A percentile compares a stretch with the other conserved stretches of the same genome.
phyloP scores from a whole-genome alignment of 805 yeast genomes.

The Ogataea paradorogensis region DNA sequence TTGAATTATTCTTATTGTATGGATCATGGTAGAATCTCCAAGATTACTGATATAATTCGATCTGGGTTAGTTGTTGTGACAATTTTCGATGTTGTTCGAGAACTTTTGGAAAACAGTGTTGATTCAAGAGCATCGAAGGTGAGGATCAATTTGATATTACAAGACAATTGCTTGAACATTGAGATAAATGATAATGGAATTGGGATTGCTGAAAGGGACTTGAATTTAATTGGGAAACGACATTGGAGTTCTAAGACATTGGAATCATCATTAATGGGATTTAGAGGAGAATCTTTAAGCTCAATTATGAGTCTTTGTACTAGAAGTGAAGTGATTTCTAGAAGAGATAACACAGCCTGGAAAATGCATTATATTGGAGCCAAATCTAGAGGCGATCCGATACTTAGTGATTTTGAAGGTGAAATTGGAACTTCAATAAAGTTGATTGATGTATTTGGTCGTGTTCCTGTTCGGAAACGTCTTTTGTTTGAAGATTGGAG shows the following conservation, averaged over 20 bases:
- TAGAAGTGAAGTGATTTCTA: slow-evolving; percentile 45
- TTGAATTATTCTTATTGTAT: neutral
- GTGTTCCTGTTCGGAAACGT: slow-evolving; percentile 42
- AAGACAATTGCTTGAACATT: slow-evolving; percentile 31
- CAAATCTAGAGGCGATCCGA: slow-evolving; percentile 1
- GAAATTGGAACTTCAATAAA: slow-evolving; percentile 39
- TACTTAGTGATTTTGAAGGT: neutral
- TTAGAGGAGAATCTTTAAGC: slow-evolving; percentile 68
- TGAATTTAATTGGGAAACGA: slow-evolving; percentile 44
- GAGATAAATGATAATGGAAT: slow-evolving; percentile 65
- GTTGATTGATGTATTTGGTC: slow-evolving; percentile 40
- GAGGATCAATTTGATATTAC: slow-evolving; percentile 20
- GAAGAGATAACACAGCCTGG: slow-evolving; percentile 33
- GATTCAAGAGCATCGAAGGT: slow-evolving; percentile 50
- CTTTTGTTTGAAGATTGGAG: slow-evolving; percentile 22
- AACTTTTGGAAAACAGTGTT: slow-evolving; percentile 51
- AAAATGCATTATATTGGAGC: slow-evolving; percentile 20
- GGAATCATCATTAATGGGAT: slow-evolving; percentile 51
- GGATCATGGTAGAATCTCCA: slow-evolving; percentile 2
- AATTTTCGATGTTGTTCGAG: slow-evolving; percentile 26
- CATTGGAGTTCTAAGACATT: slow-evolving; percentile 56
- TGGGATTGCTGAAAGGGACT: slow-evolving; percentile 56
- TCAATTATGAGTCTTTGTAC: slow-evolving; percentile 48
- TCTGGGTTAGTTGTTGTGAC: neutral
- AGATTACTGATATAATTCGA: neutral